Percentiles rank a stretch among this genome's conserved stretches.
phyloP scores from a whole-genome alignment of 2,329 filamentous ascomycete species.

The Aureobasidium subglaciale region DNA sequence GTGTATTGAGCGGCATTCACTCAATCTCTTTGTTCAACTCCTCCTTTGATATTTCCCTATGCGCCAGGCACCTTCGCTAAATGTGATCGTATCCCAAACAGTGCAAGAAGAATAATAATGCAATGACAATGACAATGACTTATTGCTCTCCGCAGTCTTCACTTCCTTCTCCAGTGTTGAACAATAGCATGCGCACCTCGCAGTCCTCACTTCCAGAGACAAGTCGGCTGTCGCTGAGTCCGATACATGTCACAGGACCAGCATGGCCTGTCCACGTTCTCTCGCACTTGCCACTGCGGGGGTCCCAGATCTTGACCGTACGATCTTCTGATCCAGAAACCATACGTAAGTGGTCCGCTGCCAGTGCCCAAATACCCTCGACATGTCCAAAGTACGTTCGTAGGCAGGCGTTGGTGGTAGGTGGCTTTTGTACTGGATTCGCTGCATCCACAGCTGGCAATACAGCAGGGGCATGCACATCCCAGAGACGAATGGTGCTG shows the following conservation, averaged over 20 bases:
- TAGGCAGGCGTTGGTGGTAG: slow-evolving; percentile 65
- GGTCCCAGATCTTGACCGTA: slow-evolving; percentile 95
- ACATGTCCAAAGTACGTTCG: slow-evolving; percentile 95
- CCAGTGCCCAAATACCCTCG: slow-evolving; percentile 90
- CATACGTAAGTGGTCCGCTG: slow-evolving; percentile 78
- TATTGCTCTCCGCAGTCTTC: slow-evolving; percentile 2
- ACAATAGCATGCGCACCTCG: slow-evolving; percentile 62
- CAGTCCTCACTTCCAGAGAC: slow-evolving; percentile 91
- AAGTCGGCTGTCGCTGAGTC: slow-evolving; percentile 80
- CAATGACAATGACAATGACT: too few species aligned
- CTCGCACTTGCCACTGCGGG: slow-evolving; percentile 82
- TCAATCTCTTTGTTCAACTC: too few species aligned
- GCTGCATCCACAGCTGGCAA: slow-evolving; percentile 5
- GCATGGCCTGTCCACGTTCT: slow-evolving; percentile 85
- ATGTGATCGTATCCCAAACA: background rate
- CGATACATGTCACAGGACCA: slow-evolving; percentile 88
- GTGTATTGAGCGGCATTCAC: background rate
- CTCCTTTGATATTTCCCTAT: background rate
- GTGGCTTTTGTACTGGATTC: slow-evolving; percentile 21
- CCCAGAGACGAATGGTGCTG: slow-evolving; percentile 87
- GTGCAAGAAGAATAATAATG: background rate
- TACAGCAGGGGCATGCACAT: slow-evolving; percentile 45
- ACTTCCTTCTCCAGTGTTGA: slow-evolving; percentile 17
- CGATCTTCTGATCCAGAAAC: slow-evolving; percentile 88
- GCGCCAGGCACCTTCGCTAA: slow-evolving; percentile 15